These are phyloP conservation scores for Paracorniculantispora psalliotae DNA, from an alignment of 2,329 filamentous ascomycete genomes.

Conservation along the genomic window DNA sequence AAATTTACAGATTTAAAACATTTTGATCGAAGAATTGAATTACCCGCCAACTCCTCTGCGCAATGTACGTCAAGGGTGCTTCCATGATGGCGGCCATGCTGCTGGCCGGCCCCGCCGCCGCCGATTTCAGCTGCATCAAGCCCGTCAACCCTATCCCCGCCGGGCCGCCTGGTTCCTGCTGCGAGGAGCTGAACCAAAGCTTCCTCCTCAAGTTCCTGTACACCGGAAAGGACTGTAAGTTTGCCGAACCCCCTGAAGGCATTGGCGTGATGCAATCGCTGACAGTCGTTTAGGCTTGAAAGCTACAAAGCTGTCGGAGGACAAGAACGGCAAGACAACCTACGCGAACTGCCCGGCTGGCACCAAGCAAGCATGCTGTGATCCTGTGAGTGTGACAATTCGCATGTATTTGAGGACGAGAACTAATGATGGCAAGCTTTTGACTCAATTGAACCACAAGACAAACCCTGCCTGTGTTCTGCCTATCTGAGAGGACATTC, in stretches of 20 bases:
- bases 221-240: constrained; percentile 4
- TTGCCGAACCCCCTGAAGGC: neutral
- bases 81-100: neutral
- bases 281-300: neutral
- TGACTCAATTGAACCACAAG: neutral
- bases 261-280: neutral
- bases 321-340: neutral
- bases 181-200: constrained; percentile 4
- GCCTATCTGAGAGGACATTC: neutral
- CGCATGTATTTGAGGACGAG: neutral
- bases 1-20: neutral
- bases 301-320: neutral
- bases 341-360: neutral
- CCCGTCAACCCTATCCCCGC: constrained; percentile 2
- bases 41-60: neutral
- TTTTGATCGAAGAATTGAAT: neutral
- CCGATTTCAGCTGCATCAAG: neutral
- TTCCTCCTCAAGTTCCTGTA: neutral
- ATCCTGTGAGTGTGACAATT: neutral
- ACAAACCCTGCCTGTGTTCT: constrained; percentile 1
- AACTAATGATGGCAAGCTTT: neutral
- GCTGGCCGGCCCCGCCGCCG: neutral
- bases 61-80: neutral
- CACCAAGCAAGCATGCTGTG: constrained; percentile 2
- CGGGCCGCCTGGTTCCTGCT: neutral